phyloP scores from a whole-genome alignment of 306 rosid species.

The Cicer chorassanicum region DNA sequence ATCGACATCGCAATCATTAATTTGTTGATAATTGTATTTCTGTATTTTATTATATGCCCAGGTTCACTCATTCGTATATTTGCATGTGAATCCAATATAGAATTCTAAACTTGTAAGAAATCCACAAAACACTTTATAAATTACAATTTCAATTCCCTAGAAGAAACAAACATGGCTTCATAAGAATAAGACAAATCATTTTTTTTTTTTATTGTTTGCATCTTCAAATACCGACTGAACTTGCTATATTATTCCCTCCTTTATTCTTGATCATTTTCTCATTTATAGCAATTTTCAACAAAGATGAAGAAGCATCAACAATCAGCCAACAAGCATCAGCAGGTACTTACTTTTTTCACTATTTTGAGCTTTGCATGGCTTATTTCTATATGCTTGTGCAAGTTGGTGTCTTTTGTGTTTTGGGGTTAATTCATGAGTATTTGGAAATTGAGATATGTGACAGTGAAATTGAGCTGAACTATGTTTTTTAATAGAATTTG shows the following conservation, averaged over 20 bases:
- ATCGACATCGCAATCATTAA: constrained; percentile 8
- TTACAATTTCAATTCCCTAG: background rate
- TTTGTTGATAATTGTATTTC: background rate
- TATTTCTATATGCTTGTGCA: constrained; percentile 14
- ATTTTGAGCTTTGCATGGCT: constrained; percentile 9
- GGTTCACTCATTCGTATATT: background rate
- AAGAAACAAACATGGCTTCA: background rate
- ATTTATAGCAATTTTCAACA: constrained; percentile 1
- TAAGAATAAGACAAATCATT: background rate
- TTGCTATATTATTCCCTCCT: background rate
- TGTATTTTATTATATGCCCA: background rate
- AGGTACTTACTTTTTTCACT: constrained; percentile 52
- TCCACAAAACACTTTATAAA: background rate
- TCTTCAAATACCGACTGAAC: constrained; percentile 1
- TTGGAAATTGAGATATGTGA: constrained; percentile 51
- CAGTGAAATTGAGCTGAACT: constrained; percentile 58
- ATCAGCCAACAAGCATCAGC: constrained; percentile 53
- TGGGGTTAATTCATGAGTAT: constrained; percentile 15
- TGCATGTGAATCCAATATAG: constrained; percentile 1
- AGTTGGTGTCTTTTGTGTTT: background rate
- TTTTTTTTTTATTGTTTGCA: background rate
- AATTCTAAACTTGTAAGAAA: background rate
- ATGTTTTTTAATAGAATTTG: constrained; percentile 67
- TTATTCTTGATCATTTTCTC: constrained; percentile 28
- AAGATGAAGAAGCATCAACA: constrained; percentile 58